phyloP scores from a whole-genome alignment of 2,329 filamentous ascomycete genomes.

The Fusarium nodosum region DNA sequence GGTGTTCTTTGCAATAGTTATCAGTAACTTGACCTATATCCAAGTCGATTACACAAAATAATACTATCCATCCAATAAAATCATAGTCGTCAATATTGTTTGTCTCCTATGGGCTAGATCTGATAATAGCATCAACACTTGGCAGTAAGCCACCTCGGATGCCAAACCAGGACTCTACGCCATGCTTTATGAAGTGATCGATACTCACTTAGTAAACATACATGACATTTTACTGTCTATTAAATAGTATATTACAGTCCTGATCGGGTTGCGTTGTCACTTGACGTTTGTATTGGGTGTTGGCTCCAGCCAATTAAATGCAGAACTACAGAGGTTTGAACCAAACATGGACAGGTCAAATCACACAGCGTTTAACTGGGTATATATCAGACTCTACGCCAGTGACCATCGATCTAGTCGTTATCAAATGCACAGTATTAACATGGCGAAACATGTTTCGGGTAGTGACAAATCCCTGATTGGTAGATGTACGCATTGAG shows the following conservation, averaged over 20 bases:
- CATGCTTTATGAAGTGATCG: too few relatives aligned
- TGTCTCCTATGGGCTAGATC: neutral
- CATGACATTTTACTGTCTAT: neutral
- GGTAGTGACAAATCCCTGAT: constrained; percentile 21
- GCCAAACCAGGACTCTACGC: too few relatives aligned
- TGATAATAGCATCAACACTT: neutral
- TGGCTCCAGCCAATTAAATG: constrained; percentile 9
- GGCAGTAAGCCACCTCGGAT: too few relatives aligned
- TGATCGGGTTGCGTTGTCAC: neutral
- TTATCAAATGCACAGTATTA: neutral
- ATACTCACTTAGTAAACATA: neutral
- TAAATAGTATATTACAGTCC: neutral
- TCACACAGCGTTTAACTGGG: neutral
- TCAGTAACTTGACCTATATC: neutral
- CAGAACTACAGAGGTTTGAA: neutral
- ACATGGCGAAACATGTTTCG: constrained; percentile 36
- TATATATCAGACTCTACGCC: neutral
- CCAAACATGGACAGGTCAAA: neutral
- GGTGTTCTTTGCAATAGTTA: constrained; percentile 2
- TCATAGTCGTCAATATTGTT: neutral
- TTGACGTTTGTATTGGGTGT: neutral
- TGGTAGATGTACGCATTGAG: neutral
- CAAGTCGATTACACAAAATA: neutral
- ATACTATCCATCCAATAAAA: neutral
- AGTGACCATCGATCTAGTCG: neutral